Evolutionary conservation across 257 asterid species (phyloP).

Genomic region (Handroanthus guayacan): DNA sequence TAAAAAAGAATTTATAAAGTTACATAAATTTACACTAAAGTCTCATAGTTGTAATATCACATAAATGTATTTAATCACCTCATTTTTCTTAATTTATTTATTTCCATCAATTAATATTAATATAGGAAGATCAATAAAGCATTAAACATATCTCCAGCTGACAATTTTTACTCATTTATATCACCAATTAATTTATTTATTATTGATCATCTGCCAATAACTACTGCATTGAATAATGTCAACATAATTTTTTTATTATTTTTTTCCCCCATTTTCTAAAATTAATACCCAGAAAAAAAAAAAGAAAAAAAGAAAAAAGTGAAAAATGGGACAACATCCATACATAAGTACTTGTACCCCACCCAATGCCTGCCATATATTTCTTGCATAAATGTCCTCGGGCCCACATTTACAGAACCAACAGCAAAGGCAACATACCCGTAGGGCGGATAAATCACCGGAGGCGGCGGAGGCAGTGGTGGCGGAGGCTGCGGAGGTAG

Average conservation of each 20-base stretch:
- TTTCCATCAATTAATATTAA: not conserved
- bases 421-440: slow-evolving; percentile 61
- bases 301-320: slow-evolving; percentile 12
- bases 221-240: slow-evolving; percentile 59
- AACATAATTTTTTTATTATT: not conserved
- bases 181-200: slow-evolving; percentile 48
- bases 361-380: slow-evolving; percentile 56
- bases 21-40: too few relatives aligned
- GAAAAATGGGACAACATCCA: slow-evolving; percentile 41
- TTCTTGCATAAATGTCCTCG: slow-evolving; percentile 45
- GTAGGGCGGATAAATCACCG: slow-evolving; percentile 84
- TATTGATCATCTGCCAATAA: slow-evolving; percentile 62
- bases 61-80: not conserved
- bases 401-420: slow-evolving; percentile 53
- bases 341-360: slow-evolving; percentile 46
- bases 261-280: not conserved
- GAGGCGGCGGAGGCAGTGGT: slow-evolving; percentile 66
- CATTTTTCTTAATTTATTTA: not conserved
- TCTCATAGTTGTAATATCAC: not conserved
- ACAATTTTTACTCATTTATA: slow-evolving; percentile 46
- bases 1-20: too few relatives aligned
- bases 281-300: too few relatives aligned
- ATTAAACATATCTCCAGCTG: slow-evolving; percentile 42
- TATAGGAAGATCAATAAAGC: slow-evolving; percentile 29
- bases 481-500: slow-evolving; percentile 59